Base-by-base conservation (phyloP, 192 early-diverging fungal genomes). In the Umbelopsis isabellina region DNA sequence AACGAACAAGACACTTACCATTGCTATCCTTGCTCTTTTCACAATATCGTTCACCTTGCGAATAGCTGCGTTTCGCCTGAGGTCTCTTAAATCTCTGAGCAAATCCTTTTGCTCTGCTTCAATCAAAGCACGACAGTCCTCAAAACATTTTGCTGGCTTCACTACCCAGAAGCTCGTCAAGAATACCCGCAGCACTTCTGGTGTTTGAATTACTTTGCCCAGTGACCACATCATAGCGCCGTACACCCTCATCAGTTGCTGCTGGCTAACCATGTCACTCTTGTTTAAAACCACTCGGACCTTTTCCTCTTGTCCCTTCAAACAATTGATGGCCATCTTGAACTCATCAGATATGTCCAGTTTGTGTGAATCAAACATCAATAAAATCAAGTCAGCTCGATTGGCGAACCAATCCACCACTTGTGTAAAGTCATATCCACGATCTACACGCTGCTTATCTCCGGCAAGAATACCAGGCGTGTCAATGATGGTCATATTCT, bases 201-300 rank as follows among this genome's bases (percentile, higher is more conserved):
- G 93, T 2, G 90, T 91, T 45, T 90, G 84, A 5, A 95, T 85
- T 8, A 94, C 91, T 72, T 91, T 91, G 51, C 92, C 93, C 27
- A 95, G 84, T n/a, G 91, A 91, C 92, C 92, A 95, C 93, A 95
- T 95, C 75, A 95, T 77, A 30, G 93, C 92, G 27, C 93, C 93
- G 72, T 94, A 89, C 79, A 95, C 92, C 45, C 93, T 80, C 90
- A 94, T 91, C 61, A 95, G 80, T 82, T 95, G 89, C 75, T 93
- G 92, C 65, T 89, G 88, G 75, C 78, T 91, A 44, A 95, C 88
- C 87, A 86, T 87, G 76, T 95, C 91, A 49, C 90, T 89, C 76
- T 95, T 94, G 82, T 94, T 94, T 2, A 95, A 80, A 37, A 93
- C 89, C 0, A 93, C 85, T 15, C 91, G 82, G 8, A 93, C 88